Percentiles rank a stretch among this genome's conserved stretches.
phyloP scores from a whole-genome alignment of 2,329 filamentous ascomycete species.

The Colletotrichum somersetense region DNA sequence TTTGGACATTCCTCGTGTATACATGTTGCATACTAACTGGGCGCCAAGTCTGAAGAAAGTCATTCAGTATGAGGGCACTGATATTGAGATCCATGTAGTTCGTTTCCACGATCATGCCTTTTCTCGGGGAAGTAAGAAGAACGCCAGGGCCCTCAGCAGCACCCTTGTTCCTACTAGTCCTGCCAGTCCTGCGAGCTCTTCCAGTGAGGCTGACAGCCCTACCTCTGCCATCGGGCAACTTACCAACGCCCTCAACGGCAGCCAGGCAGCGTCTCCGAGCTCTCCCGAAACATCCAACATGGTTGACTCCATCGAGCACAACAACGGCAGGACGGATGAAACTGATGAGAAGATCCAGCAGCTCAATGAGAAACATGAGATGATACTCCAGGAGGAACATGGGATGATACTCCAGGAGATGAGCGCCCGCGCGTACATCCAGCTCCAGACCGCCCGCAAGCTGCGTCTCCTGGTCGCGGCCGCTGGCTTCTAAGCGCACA shows the following conservation, averaged over 20 bases:
- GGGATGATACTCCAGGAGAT: neutral
- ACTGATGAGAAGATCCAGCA: neutral
- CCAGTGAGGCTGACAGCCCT: neutral
- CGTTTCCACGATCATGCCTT: slow-evolving; percentile 26
- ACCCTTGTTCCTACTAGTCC: neutral
- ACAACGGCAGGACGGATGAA: neutral
- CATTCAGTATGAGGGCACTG: neutral
- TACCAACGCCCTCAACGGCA: neutral
- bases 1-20: neutral
- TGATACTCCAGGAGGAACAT: neutral
- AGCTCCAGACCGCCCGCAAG: neutral
- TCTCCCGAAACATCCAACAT: too few species aligned
- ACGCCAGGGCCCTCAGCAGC: neutral
- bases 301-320: neutral
- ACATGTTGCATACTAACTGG: neutral
- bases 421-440: neutral
- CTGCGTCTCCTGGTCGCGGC: neutral
- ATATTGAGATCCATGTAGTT: neutral
- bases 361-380: neutral
- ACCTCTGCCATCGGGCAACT: neutral
- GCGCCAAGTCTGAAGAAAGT: neutral
- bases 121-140: neutral
- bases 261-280: neutral
- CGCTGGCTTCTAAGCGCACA: neutral
- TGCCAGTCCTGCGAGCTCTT: neutral